These are phyloP conservation scores for Crithidia sp. DNA, from an alignment of 208 protist genomes.

Conservation along the genomic window DNA sequence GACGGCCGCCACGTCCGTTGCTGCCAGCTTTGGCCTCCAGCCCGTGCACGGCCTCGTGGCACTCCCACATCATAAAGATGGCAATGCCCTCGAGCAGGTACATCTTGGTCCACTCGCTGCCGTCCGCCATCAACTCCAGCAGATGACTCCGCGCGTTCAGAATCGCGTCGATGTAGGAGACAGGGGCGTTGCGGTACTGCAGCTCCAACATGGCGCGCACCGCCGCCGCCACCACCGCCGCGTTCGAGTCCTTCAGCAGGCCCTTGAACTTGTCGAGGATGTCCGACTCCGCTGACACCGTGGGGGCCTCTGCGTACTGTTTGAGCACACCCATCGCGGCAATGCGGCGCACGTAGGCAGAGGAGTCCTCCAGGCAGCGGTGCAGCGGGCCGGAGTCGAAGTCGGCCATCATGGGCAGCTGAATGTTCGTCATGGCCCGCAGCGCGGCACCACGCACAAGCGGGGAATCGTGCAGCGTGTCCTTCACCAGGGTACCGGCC, in stretches of 20 bases:
- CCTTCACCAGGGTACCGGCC: slow-evolving; percentile 97
- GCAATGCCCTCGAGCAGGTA: slow-evolving; percentile 97
- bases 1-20: background rate
- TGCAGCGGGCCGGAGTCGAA: slow-evolving; percentile 96
- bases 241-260: slow-evolving; percentile 96
- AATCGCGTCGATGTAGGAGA: slow-evolving; percentile 31
- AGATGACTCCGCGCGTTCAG: slow-evolving; percentile 88
- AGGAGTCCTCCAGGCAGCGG: slow-evolving; percentile 92
- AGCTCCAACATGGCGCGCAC: slow-evolving; percentile 93
- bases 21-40: slow-evolving; percentile 4
- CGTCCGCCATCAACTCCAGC: slow-evolving; percentile 90
- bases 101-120: slow-evolving; percentile 97
- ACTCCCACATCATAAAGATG: slow-evolving; percentile 39
- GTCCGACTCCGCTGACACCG: slow-evolving; percentile 86
- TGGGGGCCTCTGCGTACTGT: slow-evolving; percentile 95
- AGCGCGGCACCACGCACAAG: slow-evolving; percentile 98
- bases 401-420: slow-evolving; percentile 97
- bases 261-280: slow-evolving; percentile 90
- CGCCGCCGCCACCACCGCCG: slow-evolving; percentile 96
- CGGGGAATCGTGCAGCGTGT: slow-evolving; percentile 95
- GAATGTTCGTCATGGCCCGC: slow-evolving; percentile 98
- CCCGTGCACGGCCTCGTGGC: slow-evolving; percentile 24
- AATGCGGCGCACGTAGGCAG: slow-evolving; percentile 99
- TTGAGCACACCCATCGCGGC: slow-evolving; percentile 98
- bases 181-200: slow-evolving; percentile 38